Base-by-base conservation (phyloP, 352 stramenopile species). In the Phytophthora quininea region DNA sequence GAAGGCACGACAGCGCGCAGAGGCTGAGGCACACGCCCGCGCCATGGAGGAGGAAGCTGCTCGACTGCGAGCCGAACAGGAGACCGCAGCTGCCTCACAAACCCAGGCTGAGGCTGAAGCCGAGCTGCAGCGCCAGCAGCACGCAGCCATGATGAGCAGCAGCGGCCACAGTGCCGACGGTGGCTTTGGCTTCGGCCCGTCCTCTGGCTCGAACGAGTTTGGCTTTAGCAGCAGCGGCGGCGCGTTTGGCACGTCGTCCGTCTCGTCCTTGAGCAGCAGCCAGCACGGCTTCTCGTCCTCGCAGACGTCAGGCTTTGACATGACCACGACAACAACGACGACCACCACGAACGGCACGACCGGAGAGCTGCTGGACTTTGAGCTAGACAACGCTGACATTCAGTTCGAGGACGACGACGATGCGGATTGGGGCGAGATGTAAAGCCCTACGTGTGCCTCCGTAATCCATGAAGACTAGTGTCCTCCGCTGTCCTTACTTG, bases 381-480 rank as follows among this genome's bases (percentile, higher is more conserved):
- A 92, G 57, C 45, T 91, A 48, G 79, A 86, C 31, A 90, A 86
- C 62, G 80, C 85, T n/a, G 83, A 91, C 50, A 77, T 92, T 43
- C 71, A 89, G 43, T 92, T 92, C 62, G 83, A 92, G 47, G 86
- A 93, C 52, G 84, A 94, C 37, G 86, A 94, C 55, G 86, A 94
- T 48, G 82, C 81, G 37, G 86, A 94, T 62, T 94, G 86, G 86
- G 86, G 86, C 27, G 86, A 94, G 59, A 94, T 94, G 86, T 94
- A 86, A 66, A 27, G 43, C 19, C 3, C 11, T 15, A 42, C 42
- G 37, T 56, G 27, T 50, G 24, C n/a, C 24, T 60, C 19, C 45
- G 2, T 59, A 62, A 57, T 53, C 47, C 43, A 19, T 58, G 47
- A 69, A 60, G 27, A 24, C 24, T 59, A 49, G 43, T 49, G 24